These are phyloP conservation scores for Pseudomassariella vexata DNA, from an alignment of 2,329 filamentous ascomycete genomes.

Conservation along the genomic window DNA sequence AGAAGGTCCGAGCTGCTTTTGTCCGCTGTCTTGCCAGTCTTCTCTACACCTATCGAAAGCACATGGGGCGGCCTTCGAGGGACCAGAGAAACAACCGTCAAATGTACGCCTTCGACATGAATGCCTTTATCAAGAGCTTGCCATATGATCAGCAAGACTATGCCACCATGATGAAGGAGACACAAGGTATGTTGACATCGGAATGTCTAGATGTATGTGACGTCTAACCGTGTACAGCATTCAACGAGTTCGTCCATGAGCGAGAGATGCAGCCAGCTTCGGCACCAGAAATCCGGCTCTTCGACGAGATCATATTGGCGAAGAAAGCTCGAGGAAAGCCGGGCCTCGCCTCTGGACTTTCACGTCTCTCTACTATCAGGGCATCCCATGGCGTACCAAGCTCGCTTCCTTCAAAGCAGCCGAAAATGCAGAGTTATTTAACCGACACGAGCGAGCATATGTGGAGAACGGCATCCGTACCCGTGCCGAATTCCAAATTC, in stretches of 20 bases:
- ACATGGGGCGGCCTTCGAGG: constrained; percentile 52
- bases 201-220: not conserved
- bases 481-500: constrained; percentile 56
- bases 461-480: constrained; percentile 64
- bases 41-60: constrained; percentile 61
- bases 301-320: constrained; percentile 78
- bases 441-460: constrained; percentile 71
- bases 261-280: constrained; percentile 60
- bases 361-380: constrained; percentile 54
- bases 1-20: constrained; percentile 58
- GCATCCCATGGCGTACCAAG: constrained; percentile 47
- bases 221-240: constrained; percentile 37
- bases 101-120: constrained; percentile 59
- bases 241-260: constrained; percentile 82
- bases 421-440: constrained; percentile 54
- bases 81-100: constrained; percentile 57
- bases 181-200: constrained; percentile 46
- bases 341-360: constrained; percentile 59
- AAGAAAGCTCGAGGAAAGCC: constrained; percentile 65
- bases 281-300: constrained; percentile 65
- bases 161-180: constrained; percentile 57
- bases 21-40: constrained; percentile 61
- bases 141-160: constrained; percentile 63
- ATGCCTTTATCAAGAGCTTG: constrained; percentile 58
- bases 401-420: constrained; percentile 27